These are phyloP conservation scores for Leccinum variabile DNA, from an alignment of 1,284 basidiomycete genomes.

Conservation along the genomic window DNA sequence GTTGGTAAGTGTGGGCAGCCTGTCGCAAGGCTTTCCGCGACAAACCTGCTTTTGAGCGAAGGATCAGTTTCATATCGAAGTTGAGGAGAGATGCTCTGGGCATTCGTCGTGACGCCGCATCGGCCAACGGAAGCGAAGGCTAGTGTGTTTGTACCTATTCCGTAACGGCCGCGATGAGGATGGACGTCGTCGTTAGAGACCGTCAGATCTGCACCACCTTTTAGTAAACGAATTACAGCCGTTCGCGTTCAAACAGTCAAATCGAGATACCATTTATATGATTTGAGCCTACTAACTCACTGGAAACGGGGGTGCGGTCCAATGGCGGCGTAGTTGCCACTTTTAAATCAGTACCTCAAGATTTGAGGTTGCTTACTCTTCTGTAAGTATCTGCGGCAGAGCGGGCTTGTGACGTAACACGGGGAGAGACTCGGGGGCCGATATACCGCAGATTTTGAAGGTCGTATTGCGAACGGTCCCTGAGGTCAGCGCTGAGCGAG, in stretches of 20 bases:
- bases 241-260: background rate
- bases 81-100: background rate
- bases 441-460: no score
- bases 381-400: background rate
- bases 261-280: background rate
- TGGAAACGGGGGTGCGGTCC: background rate
- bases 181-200: no score
- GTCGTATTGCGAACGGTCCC: no score
- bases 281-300: no score
- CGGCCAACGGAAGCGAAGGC: conserved; percentile 4
- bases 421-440: background rate
- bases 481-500: no score
- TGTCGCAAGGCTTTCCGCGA: background rate
- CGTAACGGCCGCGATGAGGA: background rate
- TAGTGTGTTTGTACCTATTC: background rate
- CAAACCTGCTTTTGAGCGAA: conserved; percentile 7
- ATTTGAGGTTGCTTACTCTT: no score
- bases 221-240: background rate
- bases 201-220: background rate
- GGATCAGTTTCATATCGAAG: background rate
- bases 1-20: background rate
- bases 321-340: background rate
- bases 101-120: background rate
- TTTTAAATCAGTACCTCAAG: background rate
- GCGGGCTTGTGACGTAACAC: background rate